Evolutionary conservation across 2,329 filamentous ascomycete genomes (phyloP), one percentile per base, ranked within the genome.

Genomic region (Trichoderma koningiopsis): DNA sequence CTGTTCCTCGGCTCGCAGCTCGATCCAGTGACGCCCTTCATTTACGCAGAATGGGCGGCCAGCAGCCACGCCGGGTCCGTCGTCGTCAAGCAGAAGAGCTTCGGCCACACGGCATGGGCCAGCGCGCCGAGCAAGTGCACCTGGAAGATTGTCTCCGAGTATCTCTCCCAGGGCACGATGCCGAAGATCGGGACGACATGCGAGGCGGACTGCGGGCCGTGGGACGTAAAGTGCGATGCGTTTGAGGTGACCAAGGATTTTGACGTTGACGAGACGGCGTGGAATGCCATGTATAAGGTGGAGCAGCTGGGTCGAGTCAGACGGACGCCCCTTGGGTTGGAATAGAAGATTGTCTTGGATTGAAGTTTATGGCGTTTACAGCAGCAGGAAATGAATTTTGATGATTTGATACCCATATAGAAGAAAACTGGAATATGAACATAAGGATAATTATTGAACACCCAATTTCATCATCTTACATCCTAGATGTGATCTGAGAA

Each of bases 21-120:
- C 11, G 83, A 84, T 62, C 83, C 83, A 8, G 79, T 84, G 16
- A 84, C 83, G 33, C 83, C 83, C 7, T 72, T 81, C 27, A 4
- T 27, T 4, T 22, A 22, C n/a, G 72, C 72, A 10, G 53, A 69
- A 4, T 19, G 31, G 43, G 73, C 73, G 72, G 64, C 73, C 16
- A 59, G 13, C 40, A 19, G 24, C 1, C 72, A 76, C 49, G 72
- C 72, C 1, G 74, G 74, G 8, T 72, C 75, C 0, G 68, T 68
- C 10, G 66, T 77, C 5, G 67, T 76, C 4, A 62, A 75, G 0
- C 73, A 73, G 37, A 69, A 75, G 19, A 70, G 73, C 0, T 60
- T 74, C 29, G 75, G 75, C 0, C 75, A 77, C 33, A 70, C 68
- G 27, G 62, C 71, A 2, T 4, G 68, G 4, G 5, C 31, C 1